phyloP scores from a whole-genome alignment of 108 stramenopile genomes.

The Stephanodiscus minutulus region DNA sequence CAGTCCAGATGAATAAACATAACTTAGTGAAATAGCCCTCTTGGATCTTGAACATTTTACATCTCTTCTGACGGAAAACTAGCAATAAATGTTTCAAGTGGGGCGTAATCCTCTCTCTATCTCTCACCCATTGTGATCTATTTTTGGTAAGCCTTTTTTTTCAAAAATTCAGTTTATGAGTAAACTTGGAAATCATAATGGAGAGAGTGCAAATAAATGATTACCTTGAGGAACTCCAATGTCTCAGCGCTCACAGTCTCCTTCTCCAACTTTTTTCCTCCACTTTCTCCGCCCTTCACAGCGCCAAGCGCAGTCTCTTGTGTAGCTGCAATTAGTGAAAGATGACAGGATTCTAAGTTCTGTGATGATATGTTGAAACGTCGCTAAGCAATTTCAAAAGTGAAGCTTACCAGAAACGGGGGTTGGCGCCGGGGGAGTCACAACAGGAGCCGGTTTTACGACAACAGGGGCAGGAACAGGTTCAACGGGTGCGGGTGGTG shows the following conservation, averaged over 20 bases:
- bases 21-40: neutral
- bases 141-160: neutral
- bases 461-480: constrained; percentile 18
- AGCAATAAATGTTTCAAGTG: neutral
- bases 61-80: neutral
- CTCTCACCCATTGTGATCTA: neutral
- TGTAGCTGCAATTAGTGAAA: constrained; percentile 1
- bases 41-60: neutral
- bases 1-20: neutral
- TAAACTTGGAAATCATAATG: too few species aligned
- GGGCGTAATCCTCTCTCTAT: neutral
- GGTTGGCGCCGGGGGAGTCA: constrained; percentile 20
- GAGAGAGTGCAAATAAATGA: neutral
- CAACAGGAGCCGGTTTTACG: neutral
- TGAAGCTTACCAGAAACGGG: constrained; percentile 14
- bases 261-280: constrained; percentile 79
- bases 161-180: too few species aligned
- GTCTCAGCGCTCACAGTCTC: constrained; percentile 80
- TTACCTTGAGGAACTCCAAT: constrained; percentile 72
- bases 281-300: constrained; percentile 55
- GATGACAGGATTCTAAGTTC: neutral
- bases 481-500: constrained; percentile 17
- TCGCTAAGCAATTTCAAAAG: constrained; percentile 3
- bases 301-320: constrained; percentile 63
- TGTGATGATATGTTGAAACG: neutral